Evolutionary conservation across 257 asterid genomes (phyloP).

Genomic region (Perilla frutescens): DNA sequence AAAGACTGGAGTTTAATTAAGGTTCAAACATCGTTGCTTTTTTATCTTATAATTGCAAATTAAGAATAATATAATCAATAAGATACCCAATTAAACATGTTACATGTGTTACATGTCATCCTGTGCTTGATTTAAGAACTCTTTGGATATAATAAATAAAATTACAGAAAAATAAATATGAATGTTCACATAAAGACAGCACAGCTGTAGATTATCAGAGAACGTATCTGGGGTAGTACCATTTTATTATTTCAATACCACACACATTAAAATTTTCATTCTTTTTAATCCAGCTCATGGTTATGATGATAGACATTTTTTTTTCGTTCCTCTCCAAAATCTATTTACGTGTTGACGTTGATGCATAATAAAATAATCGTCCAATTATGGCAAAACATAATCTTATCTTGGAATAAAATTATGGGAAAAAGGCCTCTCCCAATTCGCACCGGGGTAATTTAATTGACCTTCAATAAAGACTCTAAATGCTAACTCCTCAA

Average conservation of each 20-base stretch:
- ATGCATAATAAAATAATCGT: not conserved
- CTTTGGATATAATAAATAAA: not conserved
- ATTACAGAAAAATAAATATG: not conserved
- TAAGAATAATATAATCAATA: no score
- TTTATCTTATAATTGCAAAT: no score
- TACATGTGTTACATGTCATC: no score
- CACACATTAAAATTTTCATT: slow-evolving; percentile 17
- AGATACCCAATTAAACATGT: no score
- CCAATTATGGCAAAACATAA: not conserved
- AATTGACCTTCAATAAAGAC: not conserved
- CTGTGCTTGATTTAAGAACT: not conserved
- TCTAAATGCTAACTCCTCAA: no score
- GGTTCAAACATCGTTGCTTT: no score
- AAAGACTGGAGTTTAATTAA: no score
- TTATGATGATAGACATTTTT: not conserved
- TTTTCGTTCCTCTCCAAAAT: not conserved
- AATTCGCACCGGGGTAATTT: not conserved
- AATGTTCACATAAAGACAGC: not conserved
- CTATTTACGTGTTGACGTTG: slow-evolving; percentile 30
- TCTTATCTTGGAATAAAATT: slow-evolving; percentile 8
- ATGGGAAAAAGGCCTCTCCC: not conserved
- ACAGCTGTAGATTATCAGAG: not conserved
- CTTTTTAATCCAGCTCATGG: slow-evolving; percentile 30
- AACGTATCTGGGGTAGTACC: slow-evolving; percentile 24
- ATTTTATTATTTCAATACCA: slow-evolving; percentile 25